Evolutionary conservation across 129 eudicot genomes (phyloP), one percentile per base, ranked within the genome.

Genomic region (Centella asiatica): DNA sequence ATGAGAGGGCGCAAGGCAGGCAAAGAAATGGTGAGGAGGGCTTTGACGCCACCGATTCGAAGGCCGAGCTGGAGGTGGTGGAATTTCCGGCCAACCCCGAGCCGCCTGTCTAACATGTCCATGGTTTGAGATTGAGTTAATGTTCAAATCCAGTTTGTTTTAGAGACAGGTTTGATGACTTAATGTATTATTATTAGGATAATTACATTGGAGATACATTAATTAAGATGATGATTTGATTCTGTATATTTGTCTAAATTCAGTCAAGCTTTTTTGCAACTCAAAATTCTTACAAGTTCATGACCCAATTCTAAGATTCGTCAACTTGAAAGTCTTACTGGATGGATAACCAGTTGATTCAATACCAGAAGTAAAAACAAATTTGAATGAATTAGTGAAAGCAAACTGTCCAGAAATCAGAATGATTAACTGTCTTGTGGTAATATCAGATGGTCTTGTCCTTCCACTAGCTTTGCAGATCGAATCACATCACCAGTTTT

Each of bases 391-490:
- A 36, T 51, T 18, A 47, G 25, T 4, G 26, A n/a, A n/a, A n/a
- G 54, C 14, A 52, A 29, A 29, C 52, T 23, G 42, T 28, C 50
- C 29, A 13, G 34, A 39, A 17, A 48, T 48, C 40, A 50, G 18
- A 8, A 51, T 10, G 18, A 67, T 73, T 67, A 81, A 72, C 76
- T 80, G 61, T 81, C 82, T 22, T 64, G 70, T 5, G 93, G 96
- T 69, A 88, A 52, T 67, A 85, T 66, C 25, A 93, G 96, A 78
- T 85, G 86, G 49, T 93, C 96, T 69, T 74, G 81, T 65, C 99
- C 99, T 75, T 88, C 92, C 56, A 93, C 77, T 45, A 93, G 77
- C 78, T 82, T 93, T 55, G 93, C 99, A 49, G 92, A 93, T 64
- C 72, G 75, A 56, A 93, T 80, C 24, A 93, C 50, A 60, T 93